Percentiles rank a stretch among this genome's conserved stretches.
phyloP scores from a whole-genome alignment of 345 rosid species.

The Corymbia maculata region DNA sequence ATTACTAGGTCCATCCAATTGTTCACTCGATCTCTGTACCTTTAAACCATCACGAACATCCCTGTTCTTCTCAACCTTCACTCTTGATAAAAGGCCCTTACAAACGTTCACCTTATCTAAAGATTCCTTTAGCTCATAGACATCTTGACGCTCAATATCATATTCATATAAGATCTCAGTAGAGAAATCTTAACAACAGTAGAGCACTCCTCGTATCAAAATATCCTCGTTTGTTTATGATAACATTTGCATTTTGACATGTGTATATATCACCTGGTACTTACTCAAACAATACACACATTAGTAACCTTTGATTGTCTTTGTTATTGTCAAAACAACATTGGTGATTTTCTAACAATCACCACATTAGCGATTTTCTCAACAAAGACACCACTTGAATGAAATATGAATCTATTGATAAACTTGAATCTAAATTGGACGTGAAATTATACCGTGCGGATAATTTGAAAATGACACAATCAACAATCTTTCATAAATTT shows the following conservation, averaged over 20 bases:
- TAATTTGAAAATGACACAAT: background rate
- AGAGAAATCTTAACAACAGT: accelerated
- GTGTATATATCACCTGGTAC: background rate
- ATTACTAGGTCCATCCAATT: background rate
- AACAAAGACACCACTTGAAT: too few species aligned
- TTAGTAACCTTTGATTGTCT: too few species aligned
- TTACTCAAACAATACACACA: too few species aligned
- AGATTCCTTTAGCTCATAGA: accelerated
- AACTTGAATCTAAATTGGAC: too few species aligned
- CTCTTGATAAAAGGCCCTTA: background rate
- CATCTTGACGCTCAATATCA: too few species aligned
- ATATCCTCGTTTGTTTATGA: accelerated
- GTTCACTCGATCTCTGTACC: accelerated
- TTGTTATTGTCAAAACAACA: too few species aligned
- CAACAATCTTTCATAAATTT: background rate
- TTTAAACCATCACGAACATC: accelerated
- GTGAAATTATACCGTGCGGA: background rate
- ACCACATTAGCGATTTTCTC: too few species aligned
- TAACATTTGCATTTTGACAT: too few species aligned
- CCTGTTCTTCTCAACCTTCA: background rate
- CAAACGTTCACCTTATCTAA: accelerated
- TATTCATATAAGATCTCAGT: accelerated
- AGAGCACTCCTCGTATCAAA: background rate
- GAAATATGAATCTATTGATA: too few species aligned
- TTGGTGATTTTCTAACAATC: too few species aligned